Percentiles rank a stretch among this genome's conserved stretches.
Conservation (phyloP, 345 rosid species). For the Euphorbia tirucalli region DNA sequence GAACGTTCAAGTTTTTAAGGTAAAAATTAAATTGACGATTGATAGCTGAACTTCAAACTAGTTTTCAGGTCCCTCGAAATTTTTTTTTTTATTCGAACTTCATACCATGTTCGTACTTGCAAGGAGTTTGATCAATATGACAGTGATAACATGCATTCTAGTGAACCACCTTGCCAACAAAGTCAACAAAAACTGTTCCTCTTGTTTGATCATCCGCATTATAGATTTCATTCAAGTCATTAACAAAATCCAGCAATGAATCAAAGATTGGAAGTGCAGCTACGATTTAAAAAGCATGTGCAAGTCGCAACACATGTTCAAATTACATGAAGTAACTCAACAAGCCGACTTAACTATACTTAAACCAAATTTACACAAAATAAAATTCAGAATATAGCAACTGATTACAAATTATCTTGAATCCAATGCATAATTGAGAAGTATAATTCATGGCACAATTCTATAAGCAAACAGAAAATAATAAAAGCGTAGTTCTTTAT, state of each 20-base stretch:
- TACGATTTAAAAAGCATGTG: neutral
- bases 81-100: neutral
- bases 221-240: neutral
- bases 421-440: neutral
- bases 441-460: neutral
- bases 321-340: neutral
- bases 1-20: neutral
- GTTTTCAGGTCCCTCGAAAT: neutral
- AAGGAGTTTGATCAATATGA: neutral
- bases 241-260: neutral
- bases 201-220: neutral
- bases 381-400: neutral
- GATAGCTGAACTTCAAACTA: too few species aligned
- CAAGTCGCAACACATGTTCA: neutral
- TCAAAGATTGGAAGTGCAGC: neutral
- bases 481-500: conserved; percentile 3
- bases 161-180: neutral
- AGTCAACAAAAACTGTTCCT: neutral
- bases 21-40: neutral
- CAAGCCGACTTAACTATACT: neutral
- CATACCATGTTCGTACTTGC: neutral
- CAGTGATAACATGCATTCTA: neutral
- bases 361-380: neutral
- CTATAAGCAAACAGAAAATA: neutral
- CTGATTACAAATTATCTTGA: neutral